These are phyloP conservation scores for Microthlaspi erraticum DNA, from an alignment of 345 rosid species.

Conservation along the genomic window DNA sequence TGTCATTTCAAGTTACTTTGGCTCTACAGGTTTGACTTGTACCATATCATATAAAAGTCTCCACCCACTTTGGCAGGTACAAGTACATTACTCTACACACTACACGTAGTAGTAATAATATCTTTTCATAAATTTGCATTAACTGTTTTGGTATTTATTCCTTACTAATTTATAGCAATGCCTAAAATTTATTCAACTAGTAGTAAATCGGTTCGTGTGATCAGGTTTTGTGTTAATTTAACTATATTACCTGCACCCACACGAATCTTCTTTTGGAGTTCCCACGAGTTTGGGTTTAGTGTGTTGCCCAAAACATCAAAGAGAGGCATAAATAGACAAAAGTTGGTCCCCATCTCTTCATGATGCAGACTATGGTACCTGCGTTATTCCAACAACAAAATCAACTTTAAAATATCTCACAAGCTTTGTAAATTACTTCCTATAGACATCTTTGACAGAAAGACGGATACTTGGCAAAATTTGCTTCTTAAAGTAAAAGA, in stretches of 20 bases:
- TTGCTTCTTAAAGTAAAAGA: constrained; percentile 23
- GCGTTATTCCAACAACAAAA: constrained; percentile 35
- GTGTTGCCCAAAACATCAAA: constrained; percentile 84
- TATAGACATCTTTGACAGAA: constrained; percentile 17
- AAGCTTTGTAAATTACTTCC: constrained; percentile 13
- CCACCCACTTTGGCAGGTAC: background rate
- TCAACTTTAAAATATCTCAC: constrained; percentile 9
- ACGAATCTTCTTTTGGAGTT: constrained; percentile 58
- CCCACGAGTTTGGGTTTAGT: constrained; percentile 73
- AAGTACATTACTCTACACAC: constrained; percentile 21
- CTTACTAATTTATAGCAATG: constrained; percentile 12
- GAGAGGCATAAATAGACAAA: constrained; percentile 95
- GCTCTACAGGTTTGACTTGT: constrained; percentile 22
- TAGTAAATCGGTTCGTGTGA: background rate
- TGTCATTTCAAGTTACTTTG: background rate
- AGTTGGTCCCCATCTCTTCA: constrained; percentile 72
- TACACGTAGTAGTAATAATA: no score
- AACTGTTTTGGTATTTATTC: constrained; percentile 27
- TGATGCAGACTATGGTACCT: constrained; percentile 95
- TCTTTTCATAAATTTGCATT: constrained; percentile 16
- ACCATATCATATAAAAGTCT: constrained; percentile 12
- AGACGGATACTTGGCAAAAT: constrained; percentile 15
- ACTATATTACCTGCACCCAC: constrained; percentile 53
- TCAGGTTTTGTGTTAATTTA: constrained; percentile 9
- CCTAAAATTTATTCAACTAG: background rate